Evolutionary conservation across 129 eudicot species (phyloP), one percentile per base, ranked within the genome.

Genomic region (Artemisia tridentata): DNA sequence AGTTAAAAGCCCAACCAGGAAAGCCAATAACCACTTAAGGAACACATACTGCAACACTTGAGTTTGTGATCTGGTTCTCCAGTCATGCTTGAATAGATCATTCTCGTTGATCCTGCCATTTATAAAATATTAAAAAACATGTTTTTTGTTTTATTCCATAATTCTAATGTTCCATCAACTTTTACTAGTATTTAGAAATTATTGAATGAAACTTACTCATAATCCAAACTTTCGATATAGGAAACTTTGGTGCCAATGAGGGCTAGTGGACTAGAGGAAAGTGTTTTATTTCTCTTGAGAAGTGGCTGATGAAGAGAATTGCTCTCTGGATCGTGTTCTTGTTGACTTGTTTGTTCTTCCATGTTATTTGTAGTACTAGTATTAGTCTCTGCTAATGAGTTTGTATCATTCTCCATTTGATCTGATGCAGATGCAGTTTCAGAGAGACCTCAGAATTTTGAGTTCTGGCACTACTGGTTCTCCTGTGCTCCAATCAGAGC

Each of bases 231-330:
- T 78, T 93, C 96, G 7, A 93, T 93, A 49, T 87, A 85, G 29
- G 96, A 89, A 72, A 93, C 98, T 74, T 93, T 93, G 78, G 98
- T 77, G 71, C 98, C 98, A 73, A 93, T 88, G 78, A 89, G 75
- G 27, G 98, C 98, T 15, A 93, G 61, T 56, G 89, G 98, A 72
- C 77, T 80, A 9, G 96, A 85, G 0, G 98, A 92, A 64, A 92
- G 96, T 21, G 96, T 92, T 51, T 73, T 67, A 72, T 83, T 89
- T 80, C 95, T 81, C 74, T 74, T 89, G 49, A 92, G 84, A 17
- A 92, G 88, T 63, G 95, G 88, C 34, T 72, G 88, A 15, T 75
- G 88, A 47, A 89, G 84, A 58, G 86, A 73, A 69, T 89, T 86
- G 79, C 73, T 83, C 50, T 88, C 95, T 4, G 86, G 85, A 75